A percentile compares a stretch with the other conserved stretches of the same genome.
These are phyloP conservation scores for Calamus simplicifolius DNA, from an alignment of 176 grass and related monocot species.

Conservation along the genomic window DNA sequence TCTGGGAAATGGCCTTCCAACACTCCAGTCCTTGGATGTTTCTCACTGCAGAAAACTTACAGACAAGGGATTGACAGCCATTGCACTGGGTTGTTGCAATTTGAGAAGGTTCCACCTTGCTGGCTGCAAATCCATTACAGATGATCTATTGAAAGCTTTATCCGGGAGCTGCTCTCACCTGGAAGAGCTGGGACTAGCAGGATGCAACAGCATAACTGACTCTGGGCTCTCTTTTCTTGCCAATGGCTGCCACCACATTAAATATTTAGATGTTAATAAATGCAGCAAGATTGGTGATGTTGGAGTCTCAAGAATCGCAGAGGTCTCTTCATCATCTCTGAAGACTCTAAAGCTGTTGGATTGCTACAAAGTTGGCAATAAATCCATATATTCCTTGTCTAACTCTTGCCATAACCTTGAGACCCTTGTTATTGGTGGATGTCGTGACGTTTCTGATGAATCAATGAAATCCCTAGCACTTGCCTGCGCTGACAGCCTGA, in stretches of 20 bases:
- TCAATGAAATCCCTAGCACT: conserved; percentile 49
- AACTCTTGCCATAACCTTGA: conserved; percentile 66
- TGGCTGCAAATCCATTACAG: conserved; percentile 62
- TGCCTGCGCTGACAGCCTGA: conserved; percentile 48
- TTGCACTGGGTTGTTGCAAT: conserved; percentile 48
- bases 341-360: conserved; percentile 58
- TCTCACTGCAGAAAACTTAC: conserved; percentile 75
- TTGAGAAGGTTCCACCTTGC: conserved; percentile 47
- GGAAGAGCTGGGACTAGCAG: conserved; percentile 51
- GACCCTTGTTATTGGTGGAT: conserved; percentile 59
- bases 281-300: conserved; percentile 70
- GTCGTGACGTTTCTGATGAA: conserved; percentile 47
- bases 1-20: conserved; percentile 41
- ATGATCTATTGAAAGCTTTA: conserved; percentile 53
- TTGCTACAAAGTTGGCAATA: conserved; percentile 59
- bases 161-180: conserved; percentile 54
- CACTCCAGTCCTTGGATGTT: conserved; percentile 57
- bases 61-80: conserved; percentile 51
- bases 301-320: conserved; percentile 62
- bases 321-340: conserved; percentile 47
- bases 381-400: conserved; percentile 50
- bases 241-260: conserved; percentile 56
- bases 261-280: conserved; percentile 68
- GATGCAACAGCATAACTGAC: conserved; percentile 63
- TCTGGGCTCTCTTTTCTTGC: conserved; percentile 52